Base-by-base conservation (phyloP, 768 basidiomycete genomes). In the Jaapia argillacea region DNA sequence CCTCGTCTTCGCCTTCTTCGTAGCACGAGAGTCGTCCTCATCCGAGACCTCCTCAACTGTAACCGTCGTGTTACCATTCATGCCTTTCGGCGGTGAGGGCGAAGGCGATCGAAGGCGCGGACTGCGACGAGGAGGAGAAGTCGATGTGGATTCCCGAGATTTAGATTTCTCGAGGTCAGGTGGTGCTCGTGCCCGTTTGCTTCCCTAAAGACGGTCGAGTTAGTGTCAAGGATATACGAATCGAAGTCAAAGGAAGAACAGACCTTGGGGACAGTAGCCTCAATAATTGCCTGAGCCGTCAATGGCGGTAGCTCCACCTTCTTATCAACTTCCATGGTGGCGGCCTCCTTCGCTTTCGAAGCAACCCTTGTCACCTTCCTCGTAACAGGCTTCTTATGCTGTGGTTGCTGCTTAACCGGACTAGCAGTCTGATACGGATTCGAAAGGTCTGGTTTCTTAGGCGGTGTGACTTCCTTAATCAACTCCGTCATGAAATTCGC, bases 351-450 rank as follows among this genome's bases (percentile, higher is more conserved):
- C 2, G 67, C 67, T n/a, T n/a, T n/a, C 20, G 10, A 7, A 7
- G 67, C 65, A 7, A 65, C 55, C 45, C 71, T 62, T 23, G 65
- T 50, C 42, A 75, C 69, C 54, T 66, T 76, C 21, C 61, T 55
- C 21, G 53, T 48, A 14, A 22, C 20, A 7, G 50, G 58, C 33
- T 61, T 66, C 52, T 71, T 70, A 10, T 59, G 48, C 40, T 66
- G 60, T 2, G 72, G 69, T 7, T 68, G 69, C 36, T 68, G 66
- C 16, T 36, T 38, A n/a, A 84, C 72, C 28, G 83, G 83, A 51
- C 75, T 83, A 13, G 79, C 77, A 16, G 73, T 70, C 57, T 87
- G 81, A 53, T 89, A 88, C 0, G 86, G 86, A 56, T 89, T 89
- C 41, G 74, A 75, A 35, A 86, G 69, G 51, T 83, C 85, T 18